phyloP scores from a whole-genome alignment of 768 basidiomycete species.

The Boletus barrowsii region DNA sequence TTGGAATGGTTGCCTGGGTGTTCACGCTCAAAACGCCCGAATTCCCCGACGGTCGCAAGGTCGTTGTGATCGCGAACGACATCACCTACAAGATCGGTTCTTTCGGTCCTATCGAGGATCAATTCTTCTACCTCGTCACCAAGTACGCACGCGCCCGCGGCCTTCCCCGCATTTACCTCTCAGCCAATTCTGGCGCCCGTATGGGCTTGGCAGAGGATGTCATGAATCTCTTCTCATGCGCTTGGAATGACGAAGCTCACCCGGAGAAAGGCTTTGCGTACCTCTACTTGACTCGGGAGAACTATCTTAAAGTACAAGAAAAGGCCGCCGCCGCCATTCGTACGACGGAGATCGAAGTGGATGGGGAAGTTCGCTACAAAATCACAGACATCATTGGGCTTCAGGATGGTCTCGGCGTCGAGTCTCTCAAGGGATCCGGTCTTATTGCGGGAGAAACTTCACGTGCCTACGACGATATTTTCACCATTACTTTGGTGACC shows the following conservation, averaged over 20 bases:
- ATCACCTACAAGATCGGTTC: conserved; percentile 99
- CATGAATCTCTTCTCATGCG: conserved; percentile 81
- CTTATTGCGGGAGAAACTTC: conserved; percentile 98
- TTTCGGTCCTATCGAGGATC: conserved; percentile 93
- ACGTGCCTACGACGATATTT: conserved; percentile 98
- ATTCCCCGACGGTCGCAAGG: conserved; percentile 81
- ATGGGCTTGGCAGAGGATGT: conserved; percentile 94
- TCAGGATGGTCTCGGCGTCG: conserved; percentile 97
- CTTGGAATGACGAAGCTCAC: conserved; percentile 77
- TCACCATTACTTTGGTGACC: conserved; percentile 98
- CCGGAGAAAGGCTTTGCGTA: conserved; percentile 97
- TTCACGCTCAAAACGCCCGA: conserved; percentile 92
- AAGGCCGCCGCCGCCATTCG: conserved; percentile 76
- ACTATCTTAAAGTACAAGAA: conserved; percentile 84
- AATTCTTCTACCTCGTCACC: conserved; percentile 94
- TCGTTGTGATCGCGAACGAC: conserved; percentile 93
- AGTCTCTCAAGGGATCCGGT: conserved; percentile 93
- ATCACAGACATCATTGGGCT: conserved; percentile 95
- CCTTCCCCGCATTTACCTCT: conserved; percentile 93
- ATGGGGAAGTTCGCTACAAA: conserved; percentile 87
- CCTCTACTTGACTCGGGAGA: conserved; percentile 92
- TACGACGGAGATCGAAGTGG: conserved; percentile 79
- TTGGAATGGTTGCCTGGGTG: conserved; percentile 98
- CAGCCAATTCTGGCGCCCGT: conserved; percentile 97
- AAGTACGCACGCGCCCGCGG: conserved; percentile 88